Evolutionary conservation across 768 basidiomycete genomes (phyloP), one percentile per base, ranked within the genome.

Genomic region (Aureoboletus auriporus): DNA sequence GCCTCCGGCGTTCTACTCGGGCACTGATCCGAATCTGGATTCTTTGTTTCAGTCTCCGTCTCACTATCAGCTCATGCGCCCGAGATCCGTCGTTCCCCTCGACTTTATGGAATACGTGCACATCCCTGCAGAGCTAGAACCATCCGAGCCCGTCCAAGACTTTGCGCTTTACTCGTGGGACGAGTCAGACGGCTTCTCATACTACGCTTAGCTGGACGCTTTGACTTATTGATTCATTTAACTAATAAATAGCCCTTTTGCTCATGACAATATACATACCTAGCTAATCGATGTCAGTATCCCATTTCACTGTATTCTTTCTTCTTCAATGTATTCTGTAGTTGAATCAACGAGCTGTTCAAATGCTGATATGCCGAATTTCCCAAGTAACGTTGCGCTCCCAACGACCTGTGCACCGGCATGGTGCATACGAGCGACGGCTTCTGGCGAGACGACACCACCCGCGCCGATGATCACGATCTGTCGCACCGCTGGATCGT

Each of bases 401-500:
- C 80, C 92, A 6, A 93, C 83, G 1, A 83, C 79, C 41, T 71
- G 67, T 8, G 91, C 91, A 4, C 91, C 90, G 9, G 81, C 88
- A 39, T 71, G 70, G n/a, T 71, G 69, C 89, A 93, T 93, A 46
- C 91, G 74, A 44, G 68, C 63, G 11, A 75, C 80, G 2, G 80
- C 83, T 17, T 70, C 83, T 6, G 71, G 67, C 17, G 77, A 77
- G 2, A 78, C 83, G 14, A 91, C 88, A 6, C 91, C 91, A 1
- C 92, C 91, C n/a, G 86, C 84, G 2, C 90, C 92, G 39, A 93
- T 77, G 46, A 93, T 71, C 42, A 70, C 70, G 46, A 91, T 77
- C 3, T 69, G 57, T 27, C 63, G 63, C 34, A 89, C 56, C 0
- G 71, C 71, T 4, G 63, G 53, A 50, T 73, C 72, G 42, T 55